A percentile compares a stretch with the other conserved stretches of the same genome.
phyloP scores from a whole-genome alignment of 1,284 basidiomycete species.

The Sphaerobolus stellatus region DNA sequence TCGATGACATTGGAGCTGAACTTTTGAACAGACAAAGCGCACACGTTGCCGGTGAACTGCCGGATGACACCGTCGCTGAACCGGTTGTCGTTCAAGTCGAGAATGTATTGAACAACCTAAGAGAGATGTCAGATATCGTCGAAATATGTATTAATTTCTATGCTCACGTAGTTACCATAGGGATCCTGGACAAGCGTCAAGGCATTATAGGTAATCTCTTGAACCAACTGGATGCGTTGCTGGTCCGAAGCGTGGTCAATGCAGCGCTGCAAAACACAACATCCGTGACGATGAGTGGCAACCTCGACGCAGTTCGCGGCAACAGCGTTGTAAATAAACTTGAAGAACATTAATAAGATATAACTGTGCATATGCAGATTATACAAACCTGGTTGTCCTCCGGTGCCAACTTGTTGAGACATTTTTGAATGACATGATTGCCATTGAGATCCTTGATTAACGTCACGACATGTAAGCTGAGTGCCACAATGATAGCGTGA shows the following conservation, averaged over 20 bases:
- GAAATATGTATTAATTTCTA: constrained; percentile 1
- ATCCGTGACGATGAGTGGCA: constrained; percentile 98
- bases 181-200: constrained; percentile 98
- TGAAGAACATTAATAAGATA: constrained; percentile 5
- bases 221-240: constrained; percentile 95
- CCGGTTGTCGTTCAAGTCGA: constrained; percentile 96
- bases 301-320: constrained; percentile 99
- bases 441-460: constrained; percentile 99
- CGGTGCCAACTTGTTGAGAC: constrained; percentile 94
- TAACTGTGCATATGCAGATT: constrained; percentile 3
- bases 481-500: constrained; percentile 93
- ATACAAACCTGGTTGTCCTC: constrained; percentile 90
- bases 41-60: constrained; percentile 97
- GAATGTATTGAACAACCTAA: constrained; percentile 93
- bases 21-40: constrained; percentile 97
- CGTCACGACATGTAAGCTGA: constrained; percentile 97
- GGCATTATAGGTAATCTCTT: constrained; percentile 98
- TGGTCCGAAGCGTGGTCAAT: constrained; percentile 97
- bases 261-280: constrained; percentile 97
- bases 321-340: constrained; percentile 99
- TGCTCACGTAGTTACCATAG: constrained; percentile 89
- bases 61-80: constrained; percentile 98
- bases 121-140: constrained; percentile 10
- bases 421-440: constrained; percentile 99
- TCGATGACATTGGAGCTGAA: constrained; percentile 96